Base-by-base conservation (phyloP, 148 eudicot species). In the Cornus florida region DNA sequence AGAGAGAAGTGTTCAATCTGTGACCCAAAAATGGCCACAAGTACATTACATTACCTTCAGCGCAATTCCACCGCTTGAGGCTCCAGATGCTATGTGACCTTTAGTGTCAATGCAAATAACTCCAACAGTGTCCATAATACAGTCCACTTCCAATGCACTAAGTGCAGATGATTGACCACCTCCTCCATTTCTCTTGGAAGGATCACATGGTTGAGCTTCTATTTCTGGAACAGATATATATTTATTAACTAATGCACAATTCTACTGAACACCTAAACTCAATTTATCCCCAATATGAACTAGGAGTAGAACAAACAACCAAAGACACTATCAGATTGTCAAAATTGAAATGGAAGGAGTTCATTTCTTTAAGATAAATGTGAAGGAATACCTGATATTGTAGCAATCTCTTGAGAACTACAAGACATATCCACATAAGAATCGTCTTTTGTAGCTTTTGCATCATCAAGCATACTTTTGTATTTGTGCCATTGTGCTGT, bases 1-100 rank as follows among this genome's bases (percentile, higher is more conserved):
- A 35, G 38, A 35, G 38, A 31, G 67, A 28, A 28, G 28, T 28
- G 28, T 28, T 28, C 28, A 28, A 28, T 28, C 28, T 28, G 28
- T 28, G 28, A 28, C 1, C 0, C 28, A 28, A 28, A 28, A 17
- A 31, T 38, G 57, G 39, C 33, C 32, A 71, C 11, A 75, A 62
- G 2, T 22, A 7, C 75, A 57, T 41, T 41, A 50, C 67, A 73
- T 64, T 83, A 96, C 99, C 98, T 97, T 97, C 85, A 97, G 80
- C 43, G 98, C 98, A 85, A 92, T 92, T 62, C 99, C 99, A 82
- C 99, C 99, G 83, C 99, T 97, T 77, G 99, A 97, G 28, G 98
- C 93, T 78, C 97, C 99, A 82, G 97, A 88, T 78, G 95, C 99
- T 75, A 97, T 83, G 39, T 84, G 81, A 71, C 99, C 98, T 67